Evolutionary conservation across 768 basidiomycete genomes (phyloP), one percentile per base, ranked within the genome.

Genomic region (Lactifluus subvellereus): DNA sequence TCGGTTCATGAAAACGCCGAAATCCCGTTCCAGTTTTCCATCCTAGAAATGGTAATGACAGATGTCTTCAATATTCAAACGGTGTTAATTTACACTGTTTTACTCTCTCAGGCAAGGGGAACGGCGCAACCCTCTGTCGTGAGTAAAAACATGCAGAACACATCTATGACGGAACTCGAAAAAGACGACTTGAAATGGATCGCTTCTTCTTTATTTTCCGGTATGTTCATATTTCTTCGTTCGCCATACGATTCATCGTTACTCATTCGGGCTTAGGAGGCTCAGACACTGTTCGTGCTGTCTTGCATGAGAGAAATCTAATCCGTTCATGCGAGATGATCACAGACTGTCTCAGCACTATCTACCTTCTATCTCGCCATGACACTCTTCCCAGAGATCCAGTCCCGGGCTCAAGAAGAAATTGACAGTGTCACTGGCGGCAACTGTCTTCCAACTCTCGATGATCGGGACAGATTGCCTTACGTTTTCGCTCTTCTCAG

Each of bases 361-460:
- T 50, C 62, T 37, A 63, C 51, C 32, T 72, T 72, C 61, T 48
- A 68, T 48, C 56, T 71, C 1, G 69, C 71, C 7, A 69, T 72
- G 69, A 61, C 68, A 9, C 58, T 69, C 8, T 65, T 67, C 60
- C 73, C 73, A 0, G 62, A 73, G 14, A 65, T 63, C 6, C 73
- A 72, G 54, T 45, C 48, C 35, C 61, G 59, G 48, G 71, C 71
- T 0, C 73, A 71, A 48, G 69, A 50, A 22, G 73, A 74, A 58
- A 63, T 74, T 20, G 71, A 73, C 58, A n/a, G 43, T 30, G 67
- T 69, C 1, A 45, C 62, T 4, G 69, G 67, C 5, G 43, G 22
- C 16, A 47, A 55, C 10, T 43, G 65, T n/a, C 57, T 69, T n/a
- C 67, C 70, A 0, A 64, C 64, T 2, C 59, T 60, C 22, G 57